Conservation (phyloP, 129 eudicot genomes). For the Arctium minus region DNA sequence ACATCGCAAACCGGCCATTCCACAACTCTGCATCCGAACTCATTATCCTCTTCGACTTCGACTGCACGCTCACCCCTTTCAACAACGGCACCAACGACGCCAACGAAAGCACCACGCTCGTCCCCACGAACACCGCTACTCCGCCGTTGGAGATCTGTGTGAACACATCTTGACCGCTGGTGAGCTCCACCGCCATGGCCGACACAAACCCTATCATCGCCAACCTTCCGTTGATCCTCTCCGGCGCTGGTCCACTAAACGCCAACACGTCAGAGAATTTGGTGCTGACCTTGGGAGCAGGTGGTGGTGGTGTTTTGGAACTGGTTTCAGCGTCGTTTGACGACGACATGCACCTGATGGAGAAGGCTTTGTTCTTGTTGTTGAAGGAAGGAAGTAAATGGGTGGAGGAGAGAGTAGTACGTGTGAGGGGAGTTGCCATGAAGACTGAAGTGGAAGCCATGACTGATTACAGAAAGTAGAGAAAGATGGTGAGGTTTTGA, state of each 20-base stretch:
- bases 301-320: neutral
- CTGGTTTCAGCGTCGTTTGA: conserved; percentile 4
- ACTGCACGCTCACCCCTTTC: conserved; percentile 57
- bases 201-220: conserved; percentile 76
- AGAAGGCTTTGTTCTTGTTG: neutral
- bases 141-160: conserved; percentile 75
- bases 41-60: conserved; percentile 55
- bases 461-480: neutral
- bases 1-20: conserved; percentile 75
- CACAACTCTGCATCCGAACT: conserved; percentile 66
- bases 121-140: conserved; percentile 50
- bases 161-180: conserved; percentile 47
- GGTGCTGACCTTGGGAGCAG: conserved; percentile 43
- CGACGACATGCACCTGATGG: neutral
- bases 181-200: conserved; percentile 55
- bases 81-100: conserved; percentile 83
- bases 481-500: neutral
- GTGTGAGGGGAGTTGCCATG: conserved; percentile 5
- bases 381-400: neutral
- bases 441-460: conserved; percentile 44
- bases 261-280: conserved; percentile 60
- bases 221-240: conserved; percentile 76
- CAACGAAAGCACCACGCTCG: conserved; percentile 45
- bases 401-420: neutral
- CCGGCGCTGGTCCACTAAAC: conserved; percentile 90